A percentile compares a stretch with the other conserved stretches of the same genome.
These are phyloP conservation scores for Backusella sp. DNA, from an alignment of 192 early-diverging fungal species.

Conservation along the genomic window DNA sequence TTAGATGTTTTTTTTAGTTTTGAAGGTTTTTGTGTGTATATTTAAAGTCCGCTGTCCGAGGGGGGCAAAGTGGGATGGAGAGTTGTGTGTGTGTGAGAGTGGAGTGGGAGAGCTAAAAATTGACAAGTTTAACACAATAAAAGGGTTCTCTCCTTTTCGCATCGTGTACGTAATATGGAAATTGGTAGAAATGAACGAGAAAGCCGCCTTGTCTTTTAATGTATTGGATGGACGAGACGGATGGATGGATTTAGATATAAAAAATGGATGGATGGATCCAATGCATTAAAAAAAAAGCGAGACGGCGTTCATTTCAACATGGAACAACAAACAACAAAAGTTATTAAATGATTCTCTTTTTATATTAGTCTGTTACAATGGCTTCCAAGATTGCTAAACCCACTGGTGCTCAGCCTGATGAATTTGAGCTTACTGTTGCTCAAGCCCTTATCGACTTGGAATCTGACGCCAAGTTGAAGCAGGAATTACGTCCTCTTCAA, in stretches of 20 bases:
- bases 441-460: conserved; percentile 95
- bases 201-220: neutral
- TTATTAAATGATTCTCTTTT: conserved; percentile 2
- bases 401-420: conserved; percentile 47
- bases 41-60: too few relatives aligned
- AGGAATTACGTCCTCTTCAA: conserved; percentile 93
- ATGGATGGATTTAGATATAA: conserved; percentile 11
- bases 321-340: neutral
- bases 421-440: conserved; percentile 93
- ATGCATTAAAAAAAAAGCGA: neutral
- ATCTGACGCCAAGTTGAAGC: conserved; percentile 96
- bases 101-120: neutral
- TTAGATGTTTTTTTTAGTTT: too few relatives aligned
- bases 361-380: conserved; percentile 23
- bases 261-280: conserved; percentile 27
- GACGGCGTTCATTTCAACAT: neutral
- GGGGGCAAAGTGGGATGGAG: too few relatives aligned
- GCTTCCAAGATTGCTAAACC: conserved; percentile 39
- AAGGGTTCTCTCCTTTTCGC: conserved; percentile 10
- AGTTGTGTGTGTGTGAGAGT: neutral
- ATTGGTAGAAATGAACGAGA: neutral
- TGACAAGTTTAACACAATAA: conserved; percentile 1
- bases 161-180: conserved; percentile 11
- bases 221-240: neutral
- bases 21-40: too few relatives aligned